Percentiles rank a stretch among this genome's conserved stretches.
Evolutionary conservation across 2,329 filamentous ascomycete species (phyloP).

Genomic region (Cordyceps sp.): DNA sequence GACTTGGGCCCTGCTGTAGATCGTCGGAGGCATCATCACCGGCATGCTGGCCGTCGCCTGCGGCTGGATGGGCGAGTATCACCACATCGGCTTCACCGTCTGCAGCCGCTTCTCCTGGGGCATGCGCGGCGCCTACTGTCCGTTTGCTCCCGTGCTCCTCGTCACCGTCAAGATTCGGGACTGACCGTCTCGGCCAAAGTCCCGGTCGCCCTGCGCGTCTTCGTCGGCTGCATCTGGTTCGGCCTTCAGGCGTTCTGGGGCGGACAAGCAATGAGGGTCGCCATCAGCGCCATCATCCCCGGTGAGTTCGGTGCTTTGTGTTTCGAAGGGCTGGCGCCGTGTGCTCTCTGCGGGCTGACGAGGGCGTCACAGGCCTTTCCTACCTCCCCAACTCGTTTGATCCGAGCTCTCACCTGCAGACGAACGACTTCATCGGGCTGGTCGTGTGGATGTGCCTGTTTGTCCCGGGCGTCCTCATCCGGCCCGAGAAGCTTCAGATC

Average conservation of each 20-base stretch:
- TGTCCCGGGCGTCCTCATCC: constrained; percentile 7
- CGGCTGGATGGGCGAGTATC: constrained; percentile 9
- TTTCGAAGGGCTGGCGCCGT: neutral
- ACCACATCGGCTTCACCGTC: constrained; percentile 12
- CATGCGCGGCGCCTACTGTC: constrained; percentile 24
- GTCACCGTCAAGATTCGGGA: too few relatives aligned
- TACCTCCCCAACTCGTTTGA: constrained; percentile 9
- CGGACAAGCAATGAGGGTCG: constrained; percentile 11
- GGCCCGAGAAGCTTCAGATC: constrained; percentile 10
- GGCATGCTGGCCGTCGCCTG: constrained; percentile 7
- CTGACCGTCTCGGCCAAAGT: neutral
- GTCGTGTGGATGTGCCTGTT: constrained; percentile 9
- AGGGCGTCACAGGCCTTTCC: constrained; percentile 6
- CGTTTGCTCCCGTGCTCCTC: neutral
- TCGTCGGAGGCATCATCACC: constrained; percentile 7
- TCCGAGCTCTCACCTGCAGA: constrained; percentile 8
- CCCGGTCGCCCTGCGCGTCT: constrained; percentile 9
- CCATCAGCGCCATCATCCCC: constrained; percentile 12
- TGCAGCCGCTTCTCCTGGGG: constrained; percentile 27
- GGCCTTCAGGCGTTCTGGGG: constrained; percentile 14
- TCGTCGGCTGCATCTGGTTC: constrained; percentile 11
- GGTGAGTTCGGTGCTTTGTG: constrained; percentile 2
- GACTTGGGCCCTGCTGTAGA: neutral
- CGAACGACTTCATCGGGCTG: constrained; percentile 11
- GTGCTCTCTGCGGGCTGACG: neutral